A percentile compares a stretch with the other conserved stretches of the same genome.
Evolutionary conservation across 495 filamentous ascomycete species (phyloP).

Genomic region (Bombardia bombarda): DNA sequence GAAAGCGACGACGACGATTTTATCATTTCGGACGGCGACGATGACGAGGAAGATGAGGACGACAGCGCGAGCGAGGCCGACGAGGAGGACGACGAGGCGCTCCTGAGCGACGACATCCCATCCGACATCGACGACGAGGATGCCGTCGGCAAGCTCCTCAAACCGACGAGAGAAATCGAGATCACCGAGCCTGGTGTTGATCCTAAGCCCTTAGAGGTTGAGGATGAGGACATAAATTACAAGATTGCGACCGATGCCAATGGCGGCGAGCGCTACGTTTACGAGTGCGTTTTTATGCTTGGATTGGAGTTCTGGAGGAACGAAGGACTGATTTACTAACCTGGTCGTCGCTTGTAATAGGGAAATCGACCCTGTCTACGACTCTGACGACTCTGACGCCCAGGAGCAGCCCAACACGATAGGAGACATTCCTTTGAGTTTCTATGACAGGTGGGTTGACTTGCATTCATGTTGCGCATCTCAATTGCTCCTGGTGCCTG

Average conservation of each 20-base stretch:
- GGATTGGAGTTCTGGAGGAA: not conserved
- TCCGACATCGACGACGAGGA: conserved; percentile 43
- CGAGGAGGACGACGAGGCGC: conserved; percentile 44
- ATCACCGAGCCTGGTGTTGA: conserved; percentile 28
- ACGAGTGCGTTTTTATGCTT: conserved; percentile 33
- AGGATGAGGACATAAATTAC: conserved; percentile 45
- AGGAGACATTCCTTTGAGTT: conserved; percentile 85
- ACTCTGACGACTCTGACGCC: conserved; percentile 86
- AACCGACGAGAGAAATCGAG: conserved; percentile 16
- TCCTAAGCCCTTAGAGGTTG: conserved; percentile 17
- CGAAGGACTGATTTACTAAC: not conserved
- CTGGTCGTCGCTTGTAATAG: conserved; percentile 42
- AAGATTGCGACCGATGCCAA: conserved; percentile 49
- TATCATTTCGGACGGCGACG: conserved; percentile 9
- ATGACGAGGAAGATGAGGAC: conserved; percentile 16
- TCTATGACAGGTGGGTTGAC: conserved; percentile 70
- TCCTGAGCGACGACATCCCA: conserved; percentile 52
- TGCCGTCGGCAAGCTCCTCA: conserved; percentile 21
- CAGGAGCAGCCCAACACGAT: conserved; percentile 80
- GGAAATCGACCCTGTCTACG: conserved; percentile 92
- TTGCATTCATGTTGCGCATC: not conserved
- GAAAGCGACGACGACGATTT: conserved; percentile 22
- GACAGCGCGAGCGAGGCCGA: conserved; percentile 16
- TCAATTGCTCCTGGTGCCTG: not conserved
- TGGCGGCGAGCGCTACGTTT: conserved; percentile 46